Conservation (phyloP, 2,329 filamentous ascomycete species). For the Teratosphaeria viscida region DNA sequence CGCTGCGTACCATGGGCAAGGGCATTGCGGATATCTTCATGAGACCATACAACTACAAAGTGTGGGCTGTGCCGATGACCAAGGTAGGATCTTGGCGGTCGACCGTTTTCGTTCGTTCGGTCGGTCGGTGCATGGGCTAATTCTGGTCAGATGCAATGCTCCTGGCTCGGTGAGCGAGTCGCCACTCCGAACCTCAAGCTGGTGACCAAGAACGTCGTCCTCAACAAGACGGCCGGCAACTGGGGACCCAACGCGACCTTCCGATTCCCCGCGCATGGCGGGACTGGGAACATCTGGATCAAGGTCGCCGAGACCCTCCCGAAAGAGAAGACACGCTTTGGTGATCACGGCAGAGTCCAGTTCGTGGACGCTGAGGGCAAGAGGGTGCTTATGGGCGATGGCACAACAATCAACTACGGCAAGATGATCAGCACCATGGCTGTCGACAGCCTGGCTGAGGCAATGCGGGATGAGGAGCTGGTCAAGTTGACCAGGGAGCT, state of each 20-base stretch:
- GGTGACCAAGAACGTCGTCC: conserved; percentile 85
- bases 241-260: conserved; percentile 99
- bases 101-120: background rate
- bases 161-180: conserved; percentile 97
- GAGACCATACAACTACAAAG: conserved; percentile 99
- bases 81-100: conserved; percentile 51
- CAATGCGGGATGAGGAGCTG: conserved; percentile 80
- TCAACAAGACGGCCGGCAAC: conserved; percentile 90
- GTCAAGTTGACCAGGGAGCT: conserved; percentile 76
- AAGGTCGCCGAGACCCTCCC: conserved; percentile 89
- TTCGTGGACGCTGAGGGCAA: conserved; percentile 82
- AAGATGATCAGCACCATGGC: conserved; percentile 95
- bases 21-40: conserved; percentile 95
- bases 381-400: conserved; percentile 69
- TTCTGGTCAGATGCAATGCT: conserved; percentile 77
- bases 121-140: background rate
- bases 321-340: conserved; percentile 82
- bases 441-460: conserved; percentile 76
- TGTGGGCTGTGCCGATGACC: conserved; percentile 96
- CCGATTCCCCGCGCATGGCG: conserved; percentile 90
- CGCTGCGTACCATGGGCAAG: conserved; percentile 78
- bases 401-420: conserved; percentile 80
- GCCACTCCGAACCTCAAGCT: conserved; percentile 92
- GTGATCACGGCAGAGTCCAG: conserved; percentile 70
- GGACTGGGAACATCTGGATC: conserved; percentile 98